Evolutionary conservation across 1,284 basidiomycete species (phyloP).

Genomic region (Mycena sp.): DNA sequence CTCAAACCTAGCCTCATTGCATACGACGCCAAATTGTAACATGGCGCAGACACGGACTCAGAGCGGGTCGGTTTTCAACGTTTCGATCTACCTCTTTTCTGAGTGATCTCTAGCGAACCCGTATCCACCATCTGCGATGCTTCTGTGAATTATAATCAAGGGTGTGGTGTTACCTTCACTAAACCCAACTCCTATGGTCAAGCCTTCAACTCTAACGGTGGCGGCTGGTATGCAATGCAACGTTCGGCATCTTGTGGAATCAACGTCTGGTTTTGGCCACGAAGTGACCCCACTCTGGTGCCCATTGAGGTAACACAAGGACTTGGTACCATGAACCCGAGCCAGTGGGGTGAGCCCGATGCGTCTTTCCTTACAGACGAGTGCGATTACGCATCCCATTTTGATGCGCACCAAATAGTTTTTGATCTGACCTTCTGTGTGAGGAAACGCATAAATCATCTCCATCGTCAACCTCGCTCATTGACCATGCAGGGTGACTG

Average conservation of each 20-base stretch:
- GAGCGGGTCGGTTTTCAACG: slow-evolving; percentile 50
- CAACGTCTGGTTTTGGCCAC: slow-evolving; percentile 64
- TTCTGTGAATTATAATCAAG: slow-evolving; percentile 61
- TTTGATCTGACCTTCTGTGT: slow-evolving; percentile 66
- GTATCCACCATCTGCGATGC: slow-evolving; percentile 60
- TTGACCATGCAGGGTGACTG: slow-evolving; percentile 55
- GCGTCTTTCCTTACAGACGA: slow-evolving; percentile 57
- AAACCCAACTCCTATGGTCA: slow-evolving; percentile 57
- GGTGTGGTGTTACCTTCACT: slow-evolving; percentile 65
- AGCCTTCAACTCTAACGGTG: slow-evolving; percentile 58
- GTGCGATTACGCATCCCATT: slow-evolving; percentile 55
- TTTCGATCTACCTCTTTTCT: not conserved
- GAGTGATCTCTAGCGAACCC: slow-evolving; percentile 38
- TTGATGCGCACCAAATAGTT: slow-evolving; percentile 59
- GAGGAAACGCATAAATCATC: not conserved
- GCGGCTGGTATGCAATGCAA: slow-evolving; percentile 61
- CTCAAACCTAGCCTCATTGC: slow-evolving; percentile 61
- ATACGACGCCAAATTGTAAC: slow-evolving; percentile 58
- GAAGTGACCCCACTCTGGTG: slow-evolving; percentile 47
- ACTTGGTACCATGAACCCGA: slow-evolving; percentile 38
- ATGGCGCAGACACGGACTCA: slow-evolving; percentile 51
- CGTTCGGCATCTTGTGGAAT: slow-evolving; percentile 48
- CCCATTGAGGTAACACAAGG: slow-evolving; percentile 51
- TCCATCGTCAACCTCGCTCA: not conserved
- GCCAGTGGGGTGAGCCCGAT: slow-evolving; percentile 56